Conservation (phyloP, 2,329 filamentous ascomycete genomes). For the Mariannaea sp. region DNA sequence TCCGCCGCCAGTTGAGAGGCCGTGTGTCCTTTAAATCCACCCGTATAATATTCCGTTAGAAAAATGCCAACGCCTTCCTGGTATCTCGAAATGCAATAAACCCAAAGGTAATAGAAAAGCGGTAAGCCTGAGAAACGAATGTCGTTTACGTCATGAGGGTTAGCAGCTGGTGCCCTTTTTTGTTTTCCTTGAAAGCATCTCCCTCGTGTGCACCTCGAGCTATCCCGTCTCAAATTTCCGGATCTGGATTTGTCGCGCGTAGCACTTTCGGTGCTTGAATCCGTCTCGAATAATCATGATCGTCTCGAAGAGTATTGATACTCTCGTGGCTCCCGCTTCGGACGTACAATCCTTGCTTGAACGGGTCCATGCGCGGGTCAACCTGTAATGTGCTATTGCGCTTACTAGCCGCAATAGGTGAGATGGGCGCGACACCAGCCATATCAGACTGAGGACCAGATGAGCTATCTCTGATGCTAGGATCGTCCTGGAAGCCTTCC, state of each 20-base stretch:
- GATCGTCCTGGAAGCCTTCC: conserved; percentile 49
- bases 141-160: conserved; percentile 43
- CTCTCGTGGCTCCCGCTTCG: conserved; percentile 66
- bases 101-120: conserved; percentile 30
- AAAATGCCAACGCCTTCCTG: conserved; percentile 45
- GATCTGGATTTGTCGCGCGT: conserved; percentile 62
- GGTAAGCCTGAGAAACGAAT: conserved; percentile 32
- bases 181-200: conserved; percentile 18
- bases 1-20: conserved; percentile 17
- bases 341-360: conserved; percentile 60
- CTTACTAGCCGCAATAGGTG: conserved; percentile 49
- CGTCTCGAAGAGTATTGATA: conserved; percentile 65
- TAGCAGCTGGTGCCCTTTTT: conserved; percentile 30
- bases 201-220: conserved; percentile 11
- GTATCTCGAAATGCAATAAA: conserved; percentile 46
- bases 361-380: conserved; percentile 68
- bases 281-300: conserved; percentile 67
- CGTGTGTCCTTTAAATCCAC: conserved; percentile 24
- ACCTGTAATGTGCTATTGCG: conserved; percentile 61
- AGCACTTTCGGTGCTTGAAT: conserved; percentile 62
- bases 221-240: conserved; percentile 17
- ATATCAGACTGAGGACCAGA: conserved; percentile 52
- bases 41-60: conserved; percentile 34
- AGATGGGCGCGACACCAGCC: conserved; percentile 38
- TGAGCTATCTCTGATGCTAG: conserved; percentile 56